These are phyloP conservation scores for Gynostemma pentaphyllum DNA, from an alignment of 306 rosid species.

Conservation along the genomic window DNA sequence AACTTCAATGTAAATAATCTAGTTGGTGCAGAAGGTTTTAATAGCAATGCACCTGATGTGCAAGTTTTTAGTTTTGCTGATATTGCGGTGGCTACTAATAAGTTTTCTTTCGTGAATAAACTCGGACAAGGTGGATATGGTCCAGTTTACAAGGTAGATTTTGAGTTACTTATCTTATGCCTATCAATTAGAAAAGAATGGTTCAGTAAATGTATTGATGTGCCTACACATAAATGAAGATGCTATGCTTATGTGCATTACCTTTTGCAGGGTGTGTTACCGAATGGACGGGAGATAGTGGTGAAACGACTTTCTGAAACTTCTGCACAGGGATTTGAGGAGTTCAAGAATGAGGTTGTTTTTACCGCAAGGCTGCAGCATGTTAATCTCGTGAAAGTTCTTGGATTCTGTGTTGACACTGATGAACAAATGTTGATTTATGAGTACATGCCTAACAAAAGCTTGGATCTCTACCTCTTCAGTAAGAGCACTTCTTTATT, in stretches of 20 bases:
- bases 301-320: conserved; percentile 34
- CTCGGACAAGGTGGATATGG: conserved; percentile 54
- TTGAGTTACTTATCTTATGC: too few relatives aligned
- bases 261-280: conserved; percentile 17
- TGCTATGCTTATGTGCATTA: background rate
- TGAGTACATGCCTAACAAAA: conserved; percentile 39
- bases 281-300: conserved; percentile 27
- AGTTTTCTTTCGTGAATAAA: conserved; percentile 27
- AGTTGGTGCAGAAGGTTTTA: conserved; percentile 13
- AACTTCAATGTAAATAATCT: background rate
- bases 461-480: conserved; percentile 31
- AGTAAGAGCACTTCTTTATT: conserved; percentile 8
- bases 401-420: conserved; percentile 26
- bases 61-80: conserved; percentile 12
- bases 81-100: conserved; percentile 21
- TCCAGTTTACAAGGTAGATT: conserved; percentile 23
- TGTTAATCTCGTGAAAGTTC: conserved; percentile 29
- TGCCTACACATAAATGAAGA: too few relatives aligned
- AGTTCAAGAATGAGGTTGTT: conserved; percentile 38
- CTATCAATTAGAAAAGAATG: too few relatives aligned
- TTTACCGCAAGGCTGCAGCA: conserved; percentile 38
- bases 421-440: conserved; percentile 34
- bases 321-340: conserved; percentile 36
- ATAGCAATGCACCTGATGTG: conserved; percentile 15
- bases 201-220: too few relatives aligned